phyloP scores from a whole-genome alignment of 2,329 filamentous ascomycete genomes.

The Berkeleyomyces rouxiae region DNA sequence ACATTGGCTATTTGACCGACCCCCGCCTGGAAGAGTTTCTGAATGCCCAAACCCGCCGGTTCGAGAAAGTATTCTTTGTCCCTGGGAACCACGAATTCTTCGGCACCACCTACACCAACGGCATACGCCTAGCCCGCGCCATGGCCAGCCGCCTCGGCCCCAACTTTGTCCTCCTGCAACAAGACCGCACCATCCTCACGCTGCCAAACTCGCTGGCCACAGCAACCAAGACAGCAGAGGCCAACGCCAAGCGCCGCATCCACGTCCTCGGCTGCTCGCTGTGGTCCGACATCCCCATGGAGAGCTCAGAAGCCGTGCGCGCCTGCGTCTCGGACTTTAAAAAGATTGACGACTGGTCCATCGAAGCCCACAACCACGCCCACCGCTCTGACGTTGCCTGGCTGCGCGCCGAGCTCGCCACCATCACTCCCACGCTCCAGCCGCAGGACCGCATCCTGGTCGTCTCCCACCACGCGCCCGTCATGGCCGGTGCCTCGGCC shows the following conservation, averaged over 20 bases:
- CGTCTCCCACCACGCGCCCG: constrained; percentile 41
- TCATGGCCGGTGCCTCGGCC: constrained; percentile 29
- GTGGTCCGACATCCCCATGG: constrained; percentile 33
- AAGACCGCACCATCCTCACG: constrained; percentile 22
- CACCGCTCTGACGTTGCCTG: constrained; percentile 33
- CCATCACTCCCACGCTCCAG: constrained; percentile 4
- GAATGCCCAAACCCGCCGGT: constrained; percentile 24
- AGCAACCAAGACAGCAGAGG: not conserved
- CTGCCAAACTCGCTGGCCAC: constrained; percentile 15
- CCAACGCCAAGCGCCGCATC: not conserved
- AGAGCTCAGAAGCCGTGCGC: constrained; percentile 24
- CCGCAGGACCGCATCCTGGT: constrained; percentile 24
- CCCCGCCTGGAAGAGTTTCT: constrained; percentile 26
- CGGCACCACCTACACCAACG: constrained; percentile 24
- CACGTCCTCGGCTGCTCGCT: constrained; percentile 38
- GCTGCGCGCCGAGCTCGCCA: constrained; percentile 27
- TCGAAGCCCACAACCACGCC: constrained; percentile 30
- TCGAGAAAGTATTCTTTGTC: constrained; percentile 29
- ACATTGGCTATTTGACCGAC: constrained; percentile 27
- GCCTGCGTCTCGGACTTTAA: constrained; percentile 36
- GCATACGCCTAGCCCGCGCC: constrained; percentile 22
- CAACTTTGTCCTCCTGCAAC: constrained; percentile 29
- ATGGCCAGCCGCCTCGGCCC: constrained; percentile 25
- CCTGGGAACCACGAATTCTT: constrained; percentile 41
- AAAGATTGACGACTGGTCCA: constrained; percentile 34